Conservation (phyloP, 176 grass and related monocot species). For the Triticum aestivum region IWGSC_CS_RefSeq_v2.1 NC_057814.1:340961553-340962052, state of each 20-base stretch:
- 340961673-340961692: not conserved
- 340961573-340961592: slow-evolving; percentile 96
- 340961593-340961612: slow-evolving; percentile 96
- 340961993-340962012: not conserved
- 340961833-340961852: slow-evolving; percentile 89
- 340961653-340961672: not conserved
- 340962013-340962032: not conserved
- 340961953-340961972: not conserved
- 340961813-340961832: slow-evolving; percentile 99
- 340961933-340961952: not conserved
- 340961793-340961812: slow-evolving; percentile 97
- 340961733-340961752: slow-evolving; percentile 56
- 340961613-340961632: slow-evolving; percentile 77
- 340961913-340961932: not conserved
- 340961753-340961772: slow-evolving; percentile 85
- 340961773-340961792: slow-evolving; percentile 97
- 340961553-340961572: slow-evolving; percentile 99
- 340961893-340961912: not conserved
- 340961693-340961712: not conserved
- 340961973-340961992: not conserved
- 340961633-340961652: slow-evolving; percentile 17
- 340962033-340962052: not conserved
- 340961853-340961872: not conserved
- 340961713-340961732: slow-evolving; percentile 6
- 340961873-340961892: slow-evolving; percentile 3